Percentiles rank a stretch among this genome's conserved stretches.
These are phyloP conservation scores for Sporisorium graminicola DNA, from an alignment of 1,284 basidiomycete genomes.

Conservation along the genomic window DNA sequence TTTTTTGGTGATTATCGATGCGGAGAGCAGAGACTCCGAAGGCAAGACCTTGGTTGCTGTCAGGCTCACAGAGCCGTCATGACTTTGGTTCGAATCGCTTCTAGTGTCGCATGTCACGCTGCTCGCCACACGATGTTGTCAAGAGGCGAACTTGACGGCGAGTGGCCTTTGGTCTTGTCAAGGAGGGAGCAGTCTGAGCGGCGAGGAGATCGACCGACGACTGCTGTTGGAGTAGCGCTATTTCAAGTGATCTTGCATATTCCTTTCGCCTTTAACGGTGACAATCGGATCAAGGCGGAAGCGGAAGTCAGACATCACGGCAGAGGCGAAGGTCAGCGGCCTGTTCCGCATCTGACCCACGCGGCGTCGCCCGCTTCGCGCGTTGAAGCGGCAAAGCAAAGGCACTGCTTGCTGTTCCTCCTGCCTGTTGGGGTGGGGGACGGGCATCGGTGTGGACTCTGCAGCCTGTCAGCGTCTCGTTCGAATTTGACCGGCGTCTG, in stretches of 20 bases:
- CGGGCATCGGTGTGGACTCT: neutral
- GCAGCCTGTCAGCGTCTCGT: neutral
- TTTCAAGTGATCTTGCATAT: neutral
- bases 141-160: no score
- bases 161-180: neutral
- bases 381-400: neutral
- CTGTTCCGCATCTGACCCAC: neutral
- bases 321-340: neutral
- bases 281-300: neutral
- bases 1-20: neutral
- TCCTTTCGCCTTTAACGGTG: slow-evolving; percentile 5
- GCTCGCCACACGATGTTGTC: neutral
- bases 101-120: no score
- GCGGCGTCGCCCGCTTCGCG: neutral
- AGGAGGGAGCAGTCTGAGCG: neutral
- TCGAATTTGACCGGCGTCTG: neutral
- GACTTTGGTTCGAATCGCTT: neutral
- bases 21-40: neutral
- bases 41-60: neutral
- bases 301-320: neutral
- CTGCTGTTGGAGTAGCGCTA: neutral
- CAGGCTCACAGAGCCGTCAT: neutral
- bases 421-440: slow-evolving; percentile 1
- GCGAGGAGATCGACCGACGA: slow-evolving; percentile 1
- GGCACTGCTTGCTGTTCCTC: neutral